phyloP scores from a whole-genome alignment of 305 asterid genomes.

The Fraxinus xanthoxyloides region DNA sequence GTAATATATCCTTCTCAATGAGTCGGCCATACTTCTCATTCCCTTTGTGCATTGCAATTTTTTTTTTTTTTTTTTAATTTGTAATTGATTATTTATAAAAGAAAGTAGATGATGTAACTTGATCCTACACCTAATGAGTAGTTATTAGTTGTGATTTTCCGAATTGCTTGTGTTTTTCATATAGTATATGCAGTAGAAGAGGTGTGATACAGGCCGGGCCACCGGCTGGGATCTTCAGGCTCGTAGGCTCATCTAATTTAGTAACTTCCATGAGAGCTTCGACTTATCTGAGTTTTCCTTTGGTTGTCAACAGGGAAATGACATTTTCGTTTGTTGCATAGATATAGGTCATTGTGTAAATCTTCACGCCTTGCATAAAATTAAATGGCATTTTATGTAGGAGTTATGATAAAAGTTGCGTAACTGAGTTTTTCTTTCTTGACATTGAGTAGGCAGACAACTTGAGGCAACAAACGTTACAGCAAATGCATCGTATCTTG shows the following conservation, averaged over 20 bases:
- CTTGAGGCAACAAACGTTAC: slow-evolving; percentile 81
- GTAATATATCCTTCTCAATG: slow-evolving; percentile 26
- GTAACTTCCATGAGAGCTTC: neutral
- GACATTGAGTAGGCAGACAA: slow-evolving; percentile 67
- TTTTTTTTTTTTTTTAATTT: neutral
- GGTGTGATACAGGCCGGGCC: neutral
- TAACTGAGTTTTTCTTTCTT: neutral
- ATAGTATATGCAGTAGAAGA: neutral
- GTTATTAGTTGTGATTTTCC: neutral
- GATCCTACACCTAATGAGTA: neutral
- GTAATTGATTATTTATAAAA: neutral
- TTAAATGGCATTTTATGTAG: neutral
- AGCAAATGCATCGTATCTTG: slow-evolving; percentile 76
- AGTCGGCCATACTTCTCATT: neutral
- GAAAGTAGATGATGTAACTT: neutral
- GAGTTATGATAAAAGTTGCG: neutral
- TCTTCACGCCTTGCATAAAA: neutral
- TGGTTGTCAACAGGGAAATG: neutral
- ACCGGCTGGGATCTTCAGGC: neutral
- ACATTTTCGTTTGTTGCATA: neutral
- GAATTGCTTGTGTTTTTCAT: neutral
- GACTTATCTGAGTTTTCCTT: neutral
- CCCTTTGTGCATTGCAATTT: neutral
- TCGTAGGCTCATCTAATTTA: neutral
- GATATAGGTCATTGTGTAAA: neutral